Evolutionary conservation across 768 basidiomycete genomes (phyloP), one percentile per base, ranked within the genome.

Genomic region (Erythrobasidium yunnanense): DNA sequence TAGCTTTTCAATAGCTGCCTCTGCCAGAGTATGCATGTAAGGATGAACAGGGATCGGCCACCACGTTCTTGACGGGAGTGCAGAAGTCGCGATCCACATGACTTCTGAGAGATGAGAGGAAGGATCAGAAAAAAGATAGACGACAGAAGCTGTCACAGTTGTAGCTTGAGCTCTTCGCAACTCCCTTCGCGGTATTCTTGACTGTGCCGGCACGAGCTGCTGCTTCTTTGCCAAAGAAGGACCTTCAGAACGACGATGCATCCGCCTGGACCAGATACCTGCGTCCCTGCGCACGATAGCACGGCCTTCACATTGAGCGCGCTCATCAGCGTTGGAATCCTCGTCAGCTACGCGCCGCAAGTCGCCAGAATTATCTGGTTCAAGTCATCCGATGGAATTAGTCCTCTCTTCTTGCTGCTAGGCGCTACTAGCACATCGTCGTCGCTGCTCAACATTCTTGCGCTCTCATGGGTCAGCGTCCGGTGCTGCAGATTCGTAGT

Each of bases 381-480:
- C 23, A 81, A 83, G 38, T 86, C 90, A 0, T 90, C 87, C 0
- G 85, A 92, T 70, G 95, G 95, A 0, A 84, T 97, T 69, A 91
- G 87, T 68, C 90, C 92, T 18, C 85, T 87, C 82, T 97, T 88
- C 73, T 78, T 97, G 33, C 79, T 96, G 4, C 82, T 97, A 0
- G 95, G 95, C 5, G 63, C 75, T 7, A 78, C 77, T 2, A 73
- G 73, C 5, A 71, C 71, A 4, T 76, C 78, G 0, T 75, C 72
- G 11, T 75, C 71, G 0, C 65, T 75, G 70, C 71, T 73, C 45
- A 73, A 73, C 69, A 87, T 92, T 76, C 77, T 92, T 18, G 84
- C 88, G 0, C 81, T 95, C 70, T 90, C 93, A 71, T 91, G 87
- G 81, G 82, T 83, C 0, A 78, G 88, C 33, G 80, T 96, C 54